Conservation (phyloP, 1,284 basidiomycete genomes). For the Naganishia sp. region DNA sequence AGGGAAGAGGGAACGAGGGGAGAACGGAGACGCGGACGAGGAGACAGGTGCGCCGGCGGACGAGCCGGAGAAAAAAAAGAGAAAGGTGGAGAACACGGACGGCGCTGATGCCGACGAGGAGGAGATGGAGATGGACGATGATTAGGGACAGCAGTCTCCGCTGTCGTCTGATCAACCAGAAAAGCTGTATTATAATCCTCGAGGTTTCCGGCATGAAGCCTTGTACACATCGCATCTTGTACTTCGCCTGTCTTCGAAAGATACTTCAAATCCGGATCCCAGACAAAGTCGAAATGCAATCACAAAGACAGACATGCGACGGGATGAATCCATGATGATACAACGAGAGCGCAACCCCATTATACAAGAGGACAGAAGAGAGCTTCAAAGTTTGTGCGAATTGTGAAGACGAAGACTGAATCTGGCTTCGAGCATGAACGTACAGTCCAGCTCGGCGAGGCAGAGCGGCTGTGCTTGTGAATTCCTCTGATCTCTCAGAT, state of each 20-base stretch:
- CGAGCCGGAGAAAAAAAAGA: constrained; percentile 35
- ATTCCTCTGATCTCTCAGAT: too few species aligned
- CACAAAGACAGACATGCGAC: too few species aligned
- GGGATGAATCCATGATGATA: too few species aligned
- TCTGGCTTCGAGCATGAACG: too few species aligned
- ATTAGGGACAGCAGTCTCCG: constrained; percentile 40
- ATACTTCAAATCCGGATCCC: too few species aligned
- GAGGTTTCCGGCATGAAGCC: neutral
- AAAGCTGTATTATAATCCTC: constrained; percentile 20
- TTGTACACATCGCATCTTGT: constrained; percentile 15
- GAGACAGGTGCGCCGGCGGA: constrained; percentile 46
- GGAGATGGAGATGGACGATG: constrained; percentile 53
- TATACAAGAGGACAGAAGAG: too few species aligned
- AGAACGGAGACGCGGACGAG: constrained; percentile 66
- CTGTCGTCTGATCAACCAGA: neutral
- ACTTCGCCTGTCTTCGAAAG: neutral
- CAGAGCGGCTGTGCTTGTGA: neutral
- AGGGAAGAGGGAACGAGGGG: constrained; percentile 55
- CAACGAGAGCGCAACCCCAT: too few species aligned
- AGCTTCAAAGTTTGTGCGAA: too few species aligned
- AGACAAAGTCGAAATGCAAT: too few species aligned
- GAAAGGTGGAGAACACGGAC: constrained; percentile 42
- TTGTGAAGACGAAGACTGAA: too few species aligned
- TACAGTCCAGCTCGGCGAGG: too few species aligned
- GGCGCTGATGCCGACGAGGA: constrained; percentile 44